Base-by-base conservation (phyloP, 371 early-diverging fungal genomes). In the Apophysomyces trapeziformis region DNA sequence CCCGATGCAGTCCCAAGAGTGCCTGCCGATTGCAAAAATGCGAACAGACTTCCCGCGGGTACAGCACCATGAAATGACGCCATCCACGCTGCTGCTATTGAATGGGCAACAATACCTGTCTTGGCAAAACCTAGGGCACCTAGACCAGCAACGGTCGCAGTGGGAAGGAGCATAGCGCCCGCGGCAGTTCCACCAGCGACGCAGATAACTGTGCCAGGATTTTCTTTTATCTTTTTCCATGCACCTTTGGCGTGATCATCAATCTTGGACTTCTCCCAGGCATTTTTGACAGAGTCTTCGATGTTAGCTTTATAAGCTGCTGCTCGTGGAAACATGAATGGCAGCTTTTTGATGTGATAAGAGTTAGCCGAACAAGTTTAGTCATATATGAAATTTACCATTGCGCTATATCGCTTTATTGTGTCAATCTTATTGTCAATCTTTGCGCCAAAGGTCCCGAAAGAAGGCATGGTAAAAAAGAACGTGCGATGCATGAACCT, bases 21-120 rank as follows among this genome's bases (percentile, higher is more conserved):
- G 11, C 54, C 54, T 4, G 21, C 21, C 5, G 54, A 50, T 21
- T 50, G 54, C 21, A 50, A 16, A 5, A 11, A 7, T 50, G 54
- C n/a, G 21, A 21, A 50, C n/a, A 21, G 18, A 50, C 54, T 50
- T 50, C 54, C 54, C 16, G 54, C 54, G 21, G 54, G 54, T 8
- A 50, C 21, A 50, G n/a, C 5, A 7, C 54, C 54, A 7, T 7
- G 7, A 26, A 18, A 50, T 9, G 54, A 21, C 21, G 54, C 16
- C 54, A 50, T 50, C 54, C 54, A 50, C 4, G 4, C 21, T 9
- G 18, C 21, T 9, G 54, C 54, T 21, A 21, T 5, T 1, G 54
- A 50, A 1, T 26, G 21, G 5, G 21, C 54, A 18, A 11, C 54
- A 21, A 50, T 26, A 21, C 54, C 54, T 4, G 9, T 21, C 5